Evolutionary conservation across 176 grass and related monocot genomes (phyloP).

Genomic region (Miscanthus lutarioriparius): DNA sequence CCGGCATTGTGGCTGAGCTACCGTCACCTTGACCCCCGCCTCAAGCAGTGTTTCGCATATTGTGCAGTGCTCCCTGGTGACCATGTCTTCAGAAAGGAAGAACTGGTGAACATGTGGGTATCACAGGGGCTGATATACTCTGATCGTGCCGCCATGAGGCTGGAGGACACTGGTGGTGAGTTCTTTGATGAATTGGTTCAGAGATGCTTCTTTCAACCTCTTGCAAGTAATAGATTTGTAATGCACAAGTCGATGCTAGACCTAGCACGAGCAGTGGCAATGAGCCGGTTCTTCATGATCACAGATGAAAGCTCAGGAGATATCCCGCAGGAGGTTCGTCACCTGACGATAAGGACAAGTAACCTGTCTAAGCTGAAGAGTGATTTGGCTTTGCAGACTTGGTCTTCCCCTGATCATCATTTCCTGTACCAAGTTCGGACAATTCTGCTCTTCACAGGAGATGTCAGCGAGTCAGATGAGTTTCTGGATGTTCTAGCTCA

Average conservation of each 20-base stretch:
- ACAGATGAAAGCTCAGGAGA: constrained; percentile 34
- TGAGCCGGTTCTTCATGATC: constrained; percentile 7
- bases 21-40: constrained; percentile 43
- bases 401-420: constrained; percentile 22
- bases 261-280: constrained; percentile 15
- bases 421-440: constrained; percentile 38
- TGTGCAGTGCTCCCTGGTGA: constrained; percentile 33
- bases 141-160: background rate
- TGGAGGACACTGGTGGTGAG: constrained; percentile 20
- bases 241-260: constrained; percentile 15
- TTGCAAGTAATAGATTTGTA: constrained; percentile 2
- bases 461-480: constrained; percentile 28
- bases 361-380: constrained; percentile 40
- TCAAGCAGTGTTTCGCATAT: constrained; percentile 47
- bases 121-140: constrained; percentile 39
- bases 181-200: constrained; percentile 38
- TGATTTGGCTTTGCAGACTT: constrained; percentile 31
- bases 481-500: constrained; percentile 21
- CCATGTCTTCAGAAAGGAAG: constrained; percentile 41
- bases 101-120: constrained; percentile 39
- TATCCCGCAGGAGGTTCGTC: constrained; percentile 33
- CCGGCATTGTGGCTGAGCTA: constrained; percentile 47
- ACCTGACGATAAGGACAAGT: constrained; percentile 35
- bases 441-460: constrained; percentile 32
- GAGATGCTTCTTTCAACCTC: constrained; percentile 36